Evolutionary conservation across 192 early-diverging fungal species (phyloP).

Genomic region (Powellomyces hirtus): DNA sequence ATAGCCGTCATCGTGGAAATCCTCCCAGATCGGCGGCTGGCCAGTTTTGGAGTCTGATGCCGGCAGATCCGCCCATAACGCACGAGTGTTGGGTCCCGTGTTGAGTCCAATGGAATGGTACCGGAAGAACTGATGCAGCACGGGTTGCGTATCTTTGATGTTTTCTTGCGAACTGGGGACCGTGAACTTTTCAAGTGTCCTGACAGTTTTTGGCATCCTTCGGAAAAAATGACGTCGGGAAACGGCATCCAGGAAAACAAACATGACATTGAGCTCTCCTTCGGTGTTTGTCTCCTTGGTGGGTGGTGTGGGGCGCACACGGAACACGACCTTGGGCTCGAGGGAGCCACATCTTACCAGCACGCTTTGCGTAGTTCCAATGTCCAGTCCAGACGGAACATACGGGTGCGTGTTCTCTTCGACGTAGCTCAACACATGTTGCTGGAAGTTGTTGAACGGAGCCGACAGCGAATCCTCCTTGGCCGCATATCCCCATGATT

Average conservation of each 20-base stretch:
- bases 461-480: conserved; percentile 1
- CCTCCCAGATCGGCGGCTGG: background rate
- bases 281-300: background rate
- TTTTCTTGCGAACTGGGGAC: background rate
- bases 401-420: conserved; percentile 3
- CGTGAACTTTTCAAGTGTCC: background rate
- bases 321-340: background rate
- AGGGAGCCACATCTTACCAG: background rate
- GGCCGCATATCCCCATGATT: background rate
- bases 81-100: background rate
- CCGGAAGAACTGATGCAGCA: conserved; percentile 5
- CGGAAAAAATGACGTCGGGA: conserved; percentile 7
- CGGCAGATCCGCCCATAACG: background rate
- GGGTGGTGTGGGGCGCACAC: background rate
- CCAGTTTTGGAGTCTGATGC: background rate
- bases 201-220: conserved; percentile 1
- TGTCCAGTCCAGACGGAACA: background rate
- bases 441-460: conserved; percentile 2
- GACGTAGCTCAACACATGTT: background rate
- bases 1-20: background rate
- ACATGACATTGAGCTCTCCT: conserved; percentile 3
- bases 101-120: conserved; percentile 8
- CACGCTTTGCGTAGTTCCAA: background rate
- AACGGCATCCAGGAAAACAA: background rate
- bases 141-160: background rate